Percentiles rank a stretch among this genome's conserved stretches.
Evolutionary conservation across 1,284 basidiomycete genomes (phyloP).

Genomic region (Trametes versicolor): DNA sequence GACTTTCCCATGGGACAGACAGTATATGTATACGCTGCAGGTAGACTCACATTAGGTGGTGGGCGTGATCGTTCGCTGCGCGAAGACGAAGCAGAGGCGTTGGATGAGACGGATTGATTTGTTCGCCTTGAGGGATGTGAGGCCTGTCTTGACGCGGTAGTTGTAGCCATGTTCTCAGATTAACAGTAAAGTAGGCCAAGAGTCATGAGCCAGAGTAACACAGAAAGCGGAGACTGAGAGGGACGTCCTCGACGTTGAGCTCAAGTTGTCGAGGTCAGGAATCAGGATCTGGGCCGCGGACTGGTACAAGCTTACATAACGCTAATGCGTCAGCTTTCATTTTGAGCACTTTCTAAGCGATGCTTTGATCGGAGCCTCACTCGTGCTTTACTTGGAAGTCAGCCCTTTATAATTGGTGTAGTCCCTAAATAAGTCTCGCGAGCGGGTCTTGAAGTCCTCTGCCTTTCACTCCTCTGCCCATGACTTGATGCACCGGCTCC

Average conservation of each 20-base stretch:
- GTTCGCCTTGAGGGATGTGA: slow-evolving; percentile 32
- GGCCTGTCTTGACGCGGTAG: slow-evolving; percentile 28
- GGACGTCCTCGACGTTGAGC: slow-evolving; percentile 8
- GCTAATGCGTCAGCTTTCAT: neutral
- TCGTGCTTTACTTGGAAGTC: neutral
- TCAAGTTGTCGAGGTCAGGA: neutral
- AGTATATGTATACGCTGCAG: too few relatives aligned
- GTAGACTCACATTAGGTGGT: slow-evolving; percentile 21
- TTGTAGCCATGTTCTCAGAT: slow-evolving; percentile 23
- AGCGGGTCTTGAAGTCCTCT: too few relatives aligned
- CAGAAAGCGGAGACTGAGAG: neutral
- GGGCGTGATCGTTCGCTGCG: slow-evolving; percentile 32
- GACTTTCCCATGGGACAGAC: too few relatives aligned
- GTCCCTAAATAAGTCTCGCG: too few relatives aligned
- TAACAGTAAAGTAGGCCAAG: neutral
- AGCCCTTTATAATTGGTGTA: too few relatives aligned
- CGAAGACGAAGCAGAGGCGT: slow-evolving; percentile 32
- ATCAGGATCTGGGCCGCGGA: neutral
- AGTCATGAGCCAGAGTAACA: neutral
- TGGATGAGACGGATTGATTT: slow-evolving; percentile 38
- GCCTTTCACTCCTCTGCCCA: neutral
- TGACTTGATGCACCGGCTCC: neutral
- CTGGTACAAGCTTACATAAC: neutral
- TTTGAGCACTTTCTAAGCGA: neutral
- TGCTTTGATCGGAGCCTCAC: neutral